These are phyloP conservation scores for Diaporthe eres DNA, from an alignment of 2,329 filamentous ascomycete species.

Conservation along the genomic window DNA sequence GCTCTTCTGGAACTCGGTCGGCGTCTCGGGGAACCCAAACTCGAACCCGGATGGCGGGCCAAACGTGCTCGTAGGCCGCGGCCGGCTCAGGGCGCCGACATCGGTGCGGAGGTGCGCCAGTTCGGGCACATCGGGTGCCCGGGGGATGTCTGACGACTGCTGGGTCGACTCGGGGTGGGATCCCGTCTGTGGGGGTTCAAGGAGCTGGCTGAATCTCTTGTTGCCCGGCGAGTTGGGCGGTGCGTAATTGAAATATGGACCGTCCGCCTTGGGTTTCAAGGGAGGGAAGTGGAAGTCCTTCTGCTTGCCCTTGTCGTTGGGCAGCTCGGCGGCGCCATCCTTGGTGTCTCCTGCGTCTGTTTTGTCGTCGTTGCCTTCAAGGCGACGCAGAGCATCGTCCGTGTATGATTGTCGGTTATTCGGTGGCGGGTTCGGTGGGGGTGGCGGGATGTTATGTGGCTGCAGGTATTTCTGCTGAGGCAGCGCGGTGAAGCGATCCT, in stretches of 20 bases:
- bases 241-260: conserved; percentile 72
- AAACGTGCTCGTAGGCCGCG: conserved; percentile 69
- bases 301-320: conserved; percentile 52
- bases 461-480: conserved; percentile 78
- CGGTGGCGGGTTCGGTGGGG: conserved; percentile 46
- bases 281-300: conserved; percentile 72
- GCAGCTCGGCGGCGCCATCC: conserved; percentile 46
- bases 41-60: conserved; percentile 76
- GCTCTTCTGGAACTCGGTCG: conserved; percentile 89
- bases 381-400: conserved; percentile 63
- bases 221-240: conserved; percentile 61
- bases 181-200: conserved; percentile 42
- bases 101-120: conserved; percentile 70
- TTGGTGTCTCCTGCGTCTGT: conserved; percentile 56
- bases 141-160: conserved; percentile 27
- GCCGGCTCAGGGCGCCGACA: conserved; percentile 49
- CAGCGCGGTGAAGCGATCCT: conserved; percentile 87
- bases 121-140: conserved; percentile 61
- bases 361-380: conserved; percentile 65
- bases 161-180: conserved; percentile 32
- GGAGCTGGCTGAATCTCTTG: conserved; percentile 50
- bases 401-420: conserved; percentile 46
- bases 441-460: conserved; percentile 60
- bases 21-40: conserved; percentile 86
- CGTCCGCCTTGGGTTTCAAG: conserved; percentile 61